Base-by-base conservation (phyloP, 2,329 filamentous ascomycete species). In the Epichloe hybrida region DNA sequence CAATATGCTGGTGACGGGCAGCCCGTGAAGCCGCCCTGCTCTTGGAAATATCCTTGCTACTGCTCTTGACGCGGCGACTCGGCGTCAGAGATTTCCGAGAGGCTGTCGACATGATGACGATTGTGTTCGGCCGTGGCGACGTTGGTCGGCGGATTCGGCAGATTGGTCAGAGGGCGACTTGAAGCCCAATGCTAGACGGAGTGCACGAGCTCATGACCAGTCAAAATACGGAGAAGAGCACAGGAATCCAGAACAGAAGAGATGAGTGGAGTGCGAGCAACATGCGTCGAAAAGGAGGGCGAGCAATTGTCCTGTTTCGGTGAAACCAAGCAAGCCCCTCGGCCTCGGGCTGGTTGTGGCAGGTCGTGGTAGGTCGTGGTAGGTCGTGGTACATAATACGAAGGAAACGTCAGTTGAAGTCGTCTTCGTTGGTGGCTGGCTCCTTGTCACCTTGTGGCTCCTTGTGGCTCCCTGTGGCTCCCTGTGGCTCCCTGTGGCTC, bases 21-120 rank as follows among this genome's bases (percentile, higher is more conserved):
- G 50, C 38, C 15, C 48, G 48, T 31, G 79, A 80, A 36, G 64
- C 61, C 9, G 70, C 64, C 55, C 75, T 70, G 45, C 64, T 56
- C 52, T 68, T 67, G 59, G 58, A 69, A 59, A 54, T 66, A 59
- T 65, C 66, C 62, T 58, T 71, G 65, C 62, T 73, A 63, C 69
- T 71, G 54, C 68, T 65, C 40, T 63, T 63, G 52, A 73, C 57
- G 52, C 74, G 72, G 55, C 73, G 72, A 58, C 65, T 68, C 41
- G 68, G 65, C 55, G 70, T 67, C 51, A 66, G 70, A 42, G 73
- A 74, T 55, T 67, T 68, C 56, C 69, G 72, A 56, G 75, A 77
- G 44, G 69, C 67, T 55, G 71, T 70, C 60, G 75, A 79, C 75
- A 78, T 79, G 63, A 23, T 50, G 48, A 47, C 46, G 37, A 27